Evolutionary conservation across 2,329 filamentous ascomycete species (phyloP), one percentile per base, ranked within the genome.

Genomic region (Diaporthe humulicola): DNA sequence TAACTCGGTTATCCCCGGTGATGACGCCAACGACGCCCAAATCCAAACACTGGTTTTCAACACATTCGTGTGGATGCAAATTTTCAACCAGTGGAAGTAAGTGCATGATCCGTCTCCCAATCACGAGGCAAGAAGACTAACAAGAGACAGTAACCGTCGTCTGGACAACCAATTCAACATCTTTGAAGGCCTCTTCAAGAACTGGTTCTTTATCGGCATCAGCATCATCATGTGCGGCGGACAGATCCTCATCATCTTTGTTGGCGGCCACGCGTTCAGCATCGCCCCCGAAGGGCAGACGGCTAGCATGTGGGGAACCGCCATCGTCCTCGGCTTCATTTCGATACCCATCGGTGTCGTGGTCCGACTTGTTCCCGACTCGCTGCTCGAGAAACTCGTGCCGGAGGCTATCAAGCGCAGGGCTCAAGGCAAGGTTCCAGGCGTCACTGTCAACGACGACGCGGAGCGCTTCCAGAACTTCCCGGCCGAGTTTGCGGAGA

Each of bases 41-140:
- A 88, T 97, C 75, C 87, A 92, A 73, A 97, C 95, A 3, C 89
- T 98, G 64, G 94, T 98, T 10, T 98, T 98, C 89, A 98, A 98
- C 87, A 97, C 95, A 0, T 98, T 98, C 82, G 96, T 98, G 71
- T 98, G 96, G 96, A 98, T 98, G 96, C 96, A 98, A 80, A 97
- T 98, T 79, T 98, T 98, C 87, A 98, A 98, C 85, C 94, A 98
- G 82, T 94, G 97, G 90, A 98, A 98, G 91, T 92, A 88, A 90
- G 91, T 91, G 15, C 48, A 56, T 10, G n/a, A 77, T 12, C 28
- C 28, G 15, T 40, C 69, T 19, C 28, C 17, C 40, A 52, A 56
- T 19, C 4, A 10, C 12, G n/a, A 19, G n/a, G 3, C 42, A 30
- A 30, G 36, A 22, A 73, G 57, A 73, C 60, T 78, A 67, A 76